Evolutionary conservation across 768 basidiomycete species (phyloP).

Genomic region (Pisolithus albus): DNA sequence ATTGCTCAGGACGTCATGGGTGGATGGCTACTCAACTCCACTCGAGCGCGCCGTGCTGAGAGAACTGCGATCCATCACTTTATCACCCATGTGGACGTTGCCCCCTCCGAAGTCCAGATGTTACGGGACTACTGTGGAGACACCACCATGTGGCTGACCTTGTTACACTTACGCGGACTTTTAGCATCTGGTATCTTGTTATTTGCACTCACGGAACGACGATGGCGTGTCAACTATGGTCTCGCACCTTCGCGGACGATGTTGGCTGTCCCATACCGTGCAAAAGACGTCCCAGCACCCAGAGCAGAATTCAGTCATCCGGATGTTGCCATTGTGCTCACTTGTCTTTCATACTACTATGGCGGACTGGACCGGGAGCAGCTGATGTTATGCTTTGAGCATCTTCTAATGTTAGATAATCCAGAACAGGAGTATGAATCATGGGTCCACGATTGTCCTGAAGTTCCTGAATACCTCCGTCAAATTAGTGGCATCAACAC

Average conservation of each 20-base stretch:
- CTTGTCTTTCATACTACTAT: constrained; percentile 22
- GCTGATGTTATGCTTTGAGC: constrained; percentile 23
- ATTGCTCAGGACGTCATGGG: constrained; percentile 14
- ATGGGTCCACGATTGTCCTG: constrained; percentile 20
- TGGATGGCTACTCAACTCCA: constrained; percentile 12
- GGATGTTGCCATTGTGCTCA: background rate
- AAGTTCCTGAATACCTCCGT: constrained; percentile 16
- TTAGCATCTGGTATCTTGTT: constrained; percentile 26
- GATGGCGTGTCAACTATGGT: constrained; percentile 37
- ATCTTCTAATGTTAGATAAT: constrained; percentile 24
- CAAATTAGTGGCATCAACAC: constrained; percentile 19
- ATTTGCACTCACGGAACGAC: constrained; percentile 26
- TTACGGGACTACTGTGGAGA: constrained; percentile 6
- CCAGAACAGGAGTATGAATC: constrained; percentile 25
- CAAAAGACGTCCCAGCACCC: constrained; percentile 31
- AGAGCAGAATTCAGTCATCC: constrained; percentile 37
- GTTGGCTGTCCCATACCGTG: constrained; percentile 34
- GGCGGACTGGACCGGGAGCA: constrained; percentile 27
- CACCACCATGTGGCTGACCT: constrained; percentile 11
- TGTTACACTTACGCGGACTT: constrained; percentile 32
- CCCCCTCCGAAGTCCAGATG: background rate
- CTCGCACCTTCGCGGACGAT: constrained; percentile 26
- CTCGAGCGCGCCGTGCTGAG: constrained; percentile 1
- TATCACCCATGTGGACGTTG: constrained; percentile 11
- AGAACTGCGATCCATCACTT: constrained; percentile 15